Evolutionary conservation across 257 asterid genomes (phyloP), one percentile per base, ranked within the genome.

Genomic region (Asclepias syriaca): DNA sequence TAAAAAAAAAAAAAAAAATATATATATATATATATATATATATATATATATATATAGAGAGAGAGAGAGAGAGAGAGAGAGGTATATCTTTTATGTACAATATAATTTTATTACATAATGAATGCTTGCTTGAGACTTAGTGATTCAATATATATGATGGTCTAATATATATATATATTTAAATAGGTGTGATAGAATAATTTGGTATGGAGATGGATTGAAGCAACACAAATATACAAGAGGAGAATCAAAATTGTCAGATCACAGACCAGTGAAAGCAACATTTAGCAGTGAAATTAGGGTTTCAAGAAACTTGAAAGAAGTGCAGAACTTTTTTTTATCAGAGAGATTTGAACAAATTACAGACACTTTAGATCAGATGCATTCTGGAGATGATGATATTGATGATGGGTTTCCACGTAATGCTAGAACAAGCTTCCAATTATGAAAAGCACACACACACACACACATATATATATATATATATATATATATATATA

Each of bases 141-240:
- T n/a, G n/a, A n/a, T n/a, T n/a, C n/a, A n/a, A n/a, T n/a, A 0
- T 24, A 24, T 24, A 24, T 24, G 27, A 24, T 24, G 27, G 27
- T 24, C 27, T 24, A 24, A 24, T 24, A 24, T 24, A 24, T 24
- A 24, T 24, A 24, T 24, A n/a, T n/a, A n/a, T n/a, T 12, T 12
- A 54, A 70, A 21, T 21, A 88, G 95, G 95, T 88, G 95, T 76
- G 95, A 88, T 24, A 79, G 95, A 29, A 88, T 88, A 79, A 88
- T 88, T 65, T 86, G 91, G 95, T 73, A 66, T 34, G 90, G 95
- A 27, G 87, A 86, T 72, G 89, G 86, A 5, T 24, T 88, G 76
- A 86, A 86, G 70, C 90, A 86, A 75, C 76, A 83, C 7, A 1
- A n/a, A 6, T 88, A 88, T 63, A 77, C 72, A 9, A 84, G 95